Evolutionary conservation across 2,329 filamentous ascomycete species (phyloP).

Genomic region (Monilinia polystroma): DNA sequence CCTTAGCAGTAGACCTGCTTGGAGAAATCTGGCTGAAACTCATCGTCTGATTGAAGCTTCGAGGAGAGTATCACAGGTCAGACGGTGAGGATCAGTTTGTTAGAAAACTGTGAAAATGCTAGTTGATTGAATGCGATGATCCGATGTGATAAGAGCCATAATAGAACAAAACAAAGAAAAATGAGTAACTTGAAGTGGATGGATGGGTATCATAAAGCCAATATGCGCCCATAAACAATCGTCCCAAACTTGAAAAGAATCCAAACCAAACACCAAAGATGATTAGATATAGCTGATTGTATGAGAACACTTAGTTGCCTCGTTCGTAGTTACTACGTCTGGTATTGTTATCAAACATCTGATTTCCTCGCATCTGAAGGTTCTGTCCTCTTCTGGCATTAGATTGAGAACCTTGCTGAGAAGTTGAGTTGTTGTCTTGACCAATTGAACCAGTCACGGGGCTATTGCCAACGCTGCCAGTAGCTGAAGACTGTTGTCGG

Average conservation of each 20-base stretch:
- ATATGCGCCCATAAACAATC: neutral
- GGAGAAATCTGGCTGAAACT: neutral
- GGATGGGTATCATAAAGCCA: conserved; percentile 15
- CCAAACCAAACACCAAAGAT: conserved; percentile 2
- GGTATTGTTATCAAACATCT: conserved; percentile 7
- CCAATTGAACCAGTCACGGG: neutral
- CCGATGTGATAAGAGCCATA: conserved; percentile 11
- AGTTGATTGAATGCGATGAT: neutral
- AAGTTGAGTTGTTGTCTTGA: neutral
- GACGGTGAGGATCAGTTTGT: neutral
- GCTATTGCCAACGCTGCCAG: conserved; percentile 1
- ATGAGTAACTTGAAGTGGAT: neutral
- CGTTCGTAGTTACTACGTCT: conserved; percentile 2
- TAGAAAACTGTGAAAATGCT: neutral
- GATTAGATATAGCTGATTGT: neutral
- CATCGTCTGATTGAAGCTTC: conserved; percentile 8
- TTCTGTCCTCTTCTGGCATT: neutral
- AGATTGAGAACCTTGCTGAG: conserved; percentile 14
- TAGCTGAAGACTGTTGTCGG: neutral
- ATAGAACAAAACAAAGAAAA: neutral
- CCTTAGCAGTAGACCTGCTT: neutral
- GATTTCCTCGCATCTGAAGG: conserved; percentile 8
- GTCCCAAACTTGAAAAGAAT: conserved; percentile 5
- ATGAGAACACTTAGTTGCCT: conserved; percentile 1
- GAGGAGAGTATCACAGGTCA: conserved; percentile 7